Evolutionary conservation across 441 rosid genomes (phyloP), one percentile per base, ranked within the genome.

Genomic region (Croton setiger): DNA sequence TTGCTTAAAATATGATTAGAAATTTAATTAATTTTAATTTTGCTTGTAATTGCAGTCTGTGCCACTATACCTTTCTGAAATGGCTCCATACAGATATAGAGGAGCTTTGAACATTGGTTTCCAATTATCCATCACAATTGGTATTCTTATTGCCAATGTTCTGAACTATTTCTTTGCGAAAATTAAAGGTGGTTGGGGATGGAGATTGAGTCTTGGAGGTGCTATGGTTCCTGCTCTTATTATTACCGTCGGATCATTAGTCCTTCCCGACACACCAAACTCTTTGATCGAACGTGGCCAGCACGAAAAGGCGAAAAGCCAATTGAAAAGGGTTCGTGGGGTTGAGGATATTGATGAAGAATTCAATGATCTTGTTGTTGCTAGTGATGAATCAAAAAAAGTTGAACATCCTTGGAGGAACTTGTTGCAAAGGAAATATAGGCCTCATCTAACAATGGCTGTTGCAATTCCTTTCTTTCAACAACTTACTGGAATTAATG

Each of bases 1-100:
- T 20, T 36, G 35, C 48, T 0, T 45, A 5, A 21, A 48, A 36
- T 4, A 1, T 4, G 5, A 21, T 36, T 62, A 27, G 0, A 11
- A 47, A 31, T 47, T 47, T 58, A 66, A 41, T 61, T 64, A 5
- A 62, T 60, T 21, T 39, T 59, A 17, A 3, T 71, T 44, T 33
- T 47, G 36, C 35, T 54, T 65, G 74, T 63, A 55, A 54, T 60
- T 73, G 62, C 86, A 93, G 97, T 77, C 97, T 4, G 97, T 91
- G 41, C 98, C 98, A 27, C 85, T 93, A n/a, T 93, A 90, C 71
- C 88, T 93, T 14, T 93, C 98, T 3, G 98, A 93, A 74, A 88
- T 89, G 98, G 96, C 98, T 2, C 97, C 96, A 0, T 87, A 89
- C 83, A 89, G 49, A 77, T 91, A 31, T 82, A 85, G 97, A 81